These are phyloP conservation scores for Stephania yunnanensis DNA, from an alignment of 164 flowering plant species.

Conservation along the genomic window DNA sequence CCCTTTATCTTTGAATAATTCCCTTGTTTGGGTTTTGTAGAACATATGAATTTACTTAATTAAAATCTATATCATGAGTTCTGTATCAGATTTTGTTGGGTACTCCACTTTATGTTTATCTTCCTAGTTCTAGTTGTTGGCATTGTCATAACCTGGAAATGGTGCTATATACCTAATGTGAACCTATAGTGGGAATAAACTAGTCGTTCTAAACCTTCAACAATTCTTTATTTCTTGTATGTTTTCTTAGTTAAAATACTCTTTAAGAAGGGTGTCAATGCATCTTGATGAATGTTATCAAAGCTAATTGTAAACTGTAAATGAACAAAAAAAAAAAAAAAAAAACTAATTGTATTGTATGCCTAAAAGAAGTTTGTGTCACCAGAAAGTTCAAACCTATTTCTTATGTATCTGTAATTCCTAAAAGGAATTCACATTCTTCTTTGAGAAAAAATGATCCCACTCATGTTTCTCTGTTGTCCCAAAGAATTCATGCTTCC, in stretches of 20 bases:
- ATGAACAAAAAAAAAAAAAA: too few relatives aligned
- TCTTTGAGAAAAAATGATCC: conserved; percentile 47
- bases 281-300: neutral
- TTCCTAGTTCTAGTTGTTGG: neutral
- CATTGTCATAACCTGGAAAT: too few relatives aligned
- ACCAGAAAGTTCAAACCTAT: neutral
- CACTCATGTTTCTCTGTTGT: conserved; percentile 44
- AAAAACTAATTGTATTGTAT: neutral
- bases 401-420: neutral
- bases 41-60: neutral
- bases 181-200: too few relatives aligned
- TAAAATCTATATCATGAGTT: neutral
- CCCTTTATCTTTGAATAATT: neutral
- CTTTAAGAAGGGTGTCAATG: neutral
- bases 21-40: neutral
- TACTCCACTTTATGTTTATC: neutral
- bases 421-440: neutral
- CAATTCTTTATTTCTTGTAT: too few relatives aligned
- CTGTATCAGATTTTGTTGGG: neutral
- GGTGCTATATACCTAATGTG: too few relatives aligned
- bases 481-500: conserved; percentile 58
- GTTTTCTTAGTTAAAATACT: too few relatives aligned
- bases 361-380: neutral
- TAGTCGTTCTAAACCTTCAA: too few relatives aligned
- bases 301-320: too few relatives aligned